phyloP scores from a whole-genome alignment of 1,284 basidiomycete species.

The Trametes sp. region DNA sequence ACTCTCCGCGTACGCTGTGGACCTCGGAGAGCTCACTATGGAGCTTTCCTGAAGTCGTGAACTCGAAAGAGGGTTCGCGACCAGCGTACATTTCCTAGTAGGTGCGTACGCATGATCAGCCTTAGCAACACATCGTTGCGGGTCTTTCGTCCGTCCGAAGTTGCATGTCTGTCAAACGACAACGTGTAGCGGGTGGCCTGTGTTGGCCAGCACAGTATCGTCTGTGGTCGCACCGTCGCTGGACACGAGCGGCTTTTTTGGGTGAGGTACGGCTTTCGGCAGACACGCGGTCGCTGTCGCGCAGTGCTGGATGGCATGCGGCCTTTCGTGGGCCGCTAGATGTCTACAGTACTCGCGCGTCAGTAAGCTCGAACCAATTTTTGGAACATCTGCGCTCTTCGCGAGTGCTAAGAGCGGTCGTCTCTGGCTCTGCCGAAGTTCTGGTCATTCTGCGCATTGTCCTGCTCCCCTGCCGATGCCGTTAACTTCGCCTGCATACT shows the following conservation, averaged over 20 bases:
- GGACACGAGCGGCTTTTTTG: slow-evolving; percentile 4
- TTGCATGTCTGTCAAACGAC: background rate
- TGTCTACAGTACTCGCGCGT: too few species aligned
- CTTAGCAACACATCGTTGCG: background rate
- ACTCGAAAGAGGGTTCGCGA: background rate
- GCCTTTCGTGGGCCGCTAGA: background rate
- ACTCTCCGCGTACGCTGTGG: background rate
- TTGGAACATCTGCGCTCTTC: background rate
- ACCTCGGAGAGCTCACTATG: background rate
- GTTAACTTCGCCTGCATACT: too few species aligned
- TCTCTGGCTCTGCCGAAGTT: too few species aligned
- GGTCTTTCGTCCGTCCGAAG: background rate
- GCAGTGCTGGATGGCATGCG: background rate
- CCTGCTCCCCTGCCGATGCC: too few species aligned
- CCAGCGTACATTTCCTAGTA: too few species aligned
- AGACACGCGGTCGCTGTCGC: background rate
- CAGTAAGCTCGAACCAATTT: background rate
- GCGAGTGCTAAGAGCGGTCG: background rate
- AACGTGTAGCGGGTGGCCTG: background rate
- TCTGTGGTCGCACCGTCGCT: slow-evolving; percentile 8
- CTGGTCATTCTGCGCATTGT: too few species aligned
- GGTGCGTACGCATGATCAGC: too few species aligned
- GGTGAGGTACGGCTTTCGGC: background rate
- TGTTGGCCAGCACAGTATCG: slow-evolving; percentile 12
- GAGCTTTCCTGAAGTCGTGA: background rate